Base-by-base conservation (phyloP, 768 basidiomycete species). In the Boletus vinaceobasis region DNA sequence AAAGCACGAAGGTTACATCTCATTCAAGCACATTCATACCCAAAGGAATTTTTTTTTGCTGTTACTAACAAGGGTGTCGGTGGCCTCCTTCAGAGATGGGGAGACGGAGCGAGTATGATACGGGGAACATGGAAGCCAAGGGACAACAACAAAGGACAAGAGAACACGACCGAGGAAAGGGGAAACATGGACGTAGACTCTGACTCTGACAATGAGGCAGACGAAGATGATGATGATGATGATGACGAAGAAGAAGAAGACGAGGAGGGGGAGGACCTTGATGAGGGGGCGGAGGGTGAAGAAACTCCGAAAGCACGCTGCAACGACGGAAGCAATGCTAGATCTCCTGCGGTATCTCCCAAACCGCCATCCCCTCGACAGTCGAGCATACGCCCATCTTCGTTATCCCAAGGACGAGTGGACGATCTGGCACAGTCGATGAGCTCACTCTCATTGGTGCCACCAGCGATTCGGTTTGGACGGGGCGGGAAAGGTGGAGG, bases 31-130 rank as follows among this genome's bases (percentile, higher is more conserved):
- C 93, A 96, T 62, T 82, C 79, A 48, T 96, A 87, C 65, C 92
- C 93, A 5, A 90, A 90, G 65, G 83, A 93, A 64, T 96, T 87
- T 70, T 95, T 92, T 72, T 96, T 95, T 67, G 83, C 88, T 19
- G 87, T 96, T 19, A 93, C 90, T 15, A 94, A 94, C 72, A 93
- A 90, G 66, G 93, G 93, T 21, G 83, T 93, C 13, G 91, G 90
- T 13, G 89, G 87, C 4, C 73, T 93, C 17, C 69, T 93, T 52
- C 81, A 83, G 67, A 81, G 75, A 63, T 93, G 90, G 88, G 91
- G 91, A 10, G 88, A 89, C 55, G 91, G 90, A 7, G 91, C 82
- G 5, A 91, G 88, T 60, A 76, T 93, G 73, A 75, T 93, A 50
- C 78, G 91, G 37, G 81, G 81, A 11, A 75, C 80, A 52, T 93